Conservation (phyloP, 2,329 filamentous ascomycete species). For the Phymatotrichopsis omnivora region DNA sequence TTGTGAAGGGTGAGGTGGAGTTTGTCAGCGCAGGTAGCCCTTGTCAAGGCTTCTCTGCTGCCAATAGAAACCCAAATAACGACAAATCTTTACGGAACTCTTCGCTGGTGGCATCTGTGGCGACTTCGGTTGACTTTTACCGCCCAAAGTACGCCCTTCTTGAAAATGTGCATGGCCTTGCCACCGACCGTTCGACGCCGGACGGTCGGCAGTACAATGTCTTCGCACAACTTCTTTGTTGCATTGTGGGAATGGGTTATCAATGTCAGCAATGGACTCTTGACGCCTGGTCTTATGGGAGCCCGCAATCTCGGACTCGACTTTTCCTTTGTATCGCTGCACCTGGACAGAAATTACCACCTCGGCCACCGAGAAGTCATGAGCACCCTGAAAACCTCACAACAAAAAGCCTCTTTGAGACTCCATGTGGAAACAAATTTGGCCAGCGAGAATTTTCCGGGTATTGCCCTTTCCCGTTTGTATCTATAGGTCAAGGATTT, state of each 20-base stretch:
- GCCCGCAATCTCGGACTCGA: conserved; percentile 54
- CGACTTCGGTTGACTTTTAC: conserved; percentile 63
- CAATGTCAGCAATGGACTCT: conserved; percentile 58
- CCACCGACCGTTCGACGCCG: conserved; percentile 46
- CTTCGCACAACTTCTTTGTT: conserved; percentile 62
- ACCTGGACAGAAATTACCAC: conserved; percentile 50
- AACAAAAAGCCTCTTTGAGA: conserved; percentile 44
- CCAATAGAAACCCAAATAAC: conserved; percentile 51
- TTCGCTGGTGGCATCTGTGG: conserved; percentile 67
- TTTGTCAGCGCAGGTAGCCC: conserved; percentile 65
- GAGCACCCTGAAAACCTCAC: conserved; percentile 42
- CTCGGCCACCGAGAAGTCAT: conserved; percentile 51
- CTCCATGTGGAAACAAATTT: conserved; percentile 52
- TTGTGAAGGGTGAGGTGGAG: conserved; percentile 45
- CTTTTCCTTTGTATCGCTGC: conserved; percentile 64
- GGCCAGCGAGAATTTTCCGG: conserved; percentile 42
- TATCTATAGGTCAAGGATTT: conserved; percentile 46
- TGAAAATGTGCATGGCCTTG: conserved; percentile 56
- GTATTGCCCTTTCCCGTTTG: conserved; percentile 51
- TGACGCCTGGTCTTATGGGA: conserved; percentile 60
- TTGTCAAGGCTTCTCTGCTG: conserved; percentile 61
- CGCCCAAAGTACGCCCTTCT: conserved; percentile 63
- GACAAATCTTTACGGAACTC: conserved; percentile 55
- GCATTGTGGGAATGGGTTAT: conserved; percentile 66
- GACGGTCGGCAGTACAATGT: conserved; percentile 48